phyloP scores from a whole-genome alignment of 1,284 basidiomycete species.

The Cryptococcus amylolentus region DNA sequence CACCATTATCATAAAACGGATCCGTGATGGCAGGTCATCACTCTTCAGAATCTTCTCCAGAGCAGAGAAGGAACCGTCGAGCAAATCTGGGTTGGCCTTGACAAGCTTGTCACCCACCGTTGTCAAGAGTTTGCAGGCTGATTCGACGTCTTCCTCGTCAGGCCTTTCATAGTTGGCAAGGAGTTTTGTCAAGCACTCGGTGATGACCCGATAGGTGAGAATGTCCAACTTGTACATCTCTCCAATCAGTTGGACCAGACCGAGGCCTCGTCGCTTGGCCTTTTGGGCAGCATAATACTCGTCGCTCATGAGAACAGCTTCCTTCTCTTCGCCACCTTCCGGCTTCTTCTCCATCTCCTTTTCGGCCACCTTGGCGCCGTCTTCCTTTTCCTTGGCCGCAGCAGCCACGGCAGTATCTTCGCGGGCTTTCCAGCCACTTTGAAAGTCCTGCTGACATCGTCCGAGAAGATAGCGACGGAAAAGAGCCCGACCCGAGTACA shows the following conservation, averaged over 20 bases:
- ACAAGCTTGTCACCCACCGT: constrained; percentile 85
- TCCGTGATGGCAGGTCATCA: constrained; percentile 72
- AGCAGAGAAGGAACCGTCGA: constrained; percentile 89
- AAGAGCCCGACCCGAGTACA: constrained; percentile 77
- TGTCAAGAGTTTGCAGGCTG: constrained; percentile 83
- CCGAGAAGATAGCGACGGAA: constrained; percentile 88
- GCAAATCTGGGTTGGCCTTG: constrained; percentile 64
- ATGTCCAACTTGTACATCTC: constrained; percentile 96
- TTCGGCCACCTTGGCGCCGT: constrained; percentile 56
- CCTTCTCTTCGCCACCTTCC: constrained; percentile 44
- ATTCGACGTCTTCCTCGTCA: constrained; percentile 97
- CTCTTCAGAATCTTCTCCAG: constrained; percentile 79
- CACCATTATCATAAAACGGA: constrained; percentile 93
- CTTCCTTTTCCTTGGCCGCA: constrained; percentile 56
- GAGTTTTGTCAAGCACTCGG: constrained; percentile 92
- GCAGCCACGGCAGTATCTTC: constrained; percentile 57
- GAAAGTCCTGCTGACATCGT: constrained; percentile 92
- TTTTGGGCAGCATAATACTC: constrained; percentile 97
- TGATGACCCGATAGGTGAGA: constrained; percentile 92
- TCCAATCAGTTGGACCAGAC: constrained; percentile 95
- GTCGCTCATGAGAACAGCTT: constrained; percentile 78
- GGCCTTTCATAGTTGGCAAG: constrained; percentile 88
- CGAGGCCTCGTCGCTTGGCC: constrained; percentile 93
- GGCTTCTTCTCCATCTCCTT: constrained; percentile 46
- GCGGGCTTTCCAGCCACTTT: constrained; percentile 67